Conservation (phyloP, 2,329 filamentous ascomycete species). For the Colletotrichum acutatum region DNA sequence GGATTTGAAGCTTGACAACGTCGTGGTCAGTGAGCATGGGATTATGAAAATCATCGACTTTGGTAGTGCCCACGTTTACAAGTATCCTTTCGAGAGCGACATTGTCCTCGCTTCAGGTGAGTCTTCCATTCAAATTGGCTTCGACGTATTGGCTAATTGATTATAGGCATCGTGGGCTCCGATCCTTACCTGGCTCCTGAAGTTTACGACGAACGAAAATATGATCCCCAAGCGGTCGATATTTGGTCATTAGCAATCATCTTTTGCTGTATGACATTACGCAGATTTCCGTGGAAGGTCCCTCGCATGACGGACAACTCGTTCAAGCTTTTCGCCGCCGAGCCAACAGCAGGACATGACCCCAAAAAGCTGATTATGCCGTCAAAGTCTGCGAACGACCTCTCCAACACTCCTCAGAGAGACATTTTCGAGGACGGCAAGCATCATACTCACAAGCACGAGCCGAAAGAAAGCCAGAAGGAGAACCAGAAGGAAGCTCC, state of each 20-base stretch:
- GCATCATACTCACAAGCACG: constrained; percentile 38
- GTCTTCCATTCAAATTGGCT: constrained; percentile 41
- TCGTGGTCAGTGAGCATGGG: constrained; percentile 93
- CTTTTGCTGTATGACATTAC: constrained; percentile 97
- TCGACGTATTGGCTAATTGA: constrained; percentile 1
- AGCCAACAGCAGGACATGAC: constrained; percentile 80
- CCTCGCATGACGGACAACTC: constrained; percentile 93
- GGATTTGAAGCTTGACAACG: constrained; percentile 96
- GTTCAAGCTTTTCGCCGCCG: constrained; percentile 90
- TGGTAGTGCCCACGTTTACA: constrained; percentile 95
- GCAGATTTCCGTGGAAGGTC: constrained; percentile 97
- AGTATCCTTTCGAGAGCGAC: constrained; percentile 95
- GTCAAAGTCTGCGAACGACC: constrained; percentile 56
- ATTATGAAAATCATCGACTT: constrained; percentile 99
- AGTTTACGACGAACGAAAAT: constrained; percentile 92
- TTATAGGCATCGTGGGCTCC: constrained; percentile 76
- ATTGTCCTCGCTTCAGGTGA: constrained; percentile 83
- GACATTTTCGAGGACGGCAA: constrained; percentile 51
- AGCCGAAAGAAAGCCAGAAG: constrained; percentile 28
- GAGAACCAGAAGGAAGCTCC: neutral
- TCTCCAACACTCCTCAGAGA: constrained; percentile 51
- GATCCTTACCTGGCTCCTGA: constrained; percentile 97
- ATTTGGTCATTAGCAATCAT: constrained; percentile 99
- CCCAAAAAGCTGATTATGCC: constrained; percentile 63
- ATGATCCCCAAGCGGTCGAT: constrained; percentile 93